Evolutionary conservation across 1,284 basidiomycete genomes (phyloP), one percentile per base, ranked within the genome.

Genomic region (Malassezia psittaci): DNA sequence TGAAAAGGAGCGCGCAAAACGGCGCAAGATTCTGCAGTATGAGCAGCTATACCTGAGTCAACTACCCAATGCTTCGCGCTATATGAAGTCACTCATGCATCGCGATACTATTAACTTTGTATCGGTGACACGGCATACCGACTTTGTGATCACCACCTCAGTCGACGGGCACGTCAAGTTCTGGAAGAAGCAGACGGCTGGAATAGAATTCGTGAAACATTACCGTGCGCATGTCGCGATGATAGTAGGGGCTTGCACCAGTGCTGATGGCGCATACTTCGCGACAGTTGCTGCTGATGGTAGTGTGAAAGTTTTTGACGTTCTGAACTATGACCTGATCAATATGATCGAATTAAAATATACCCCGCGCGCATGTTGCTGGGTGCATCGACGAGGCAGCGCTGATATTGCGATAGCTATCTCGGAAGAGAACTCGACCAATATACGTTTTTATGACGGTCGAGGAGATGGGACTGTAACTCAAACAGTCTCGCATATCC

Each of bases 271-370:
- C 0, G 85, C 88, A 65, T 78, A 91, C 38, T 91, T 90, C 69
- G 93, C 93, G 1, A 93, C 85, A 16, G 60, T 77, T 10, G 74
- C 74, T 15, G 72, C 72, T 6, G 77, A 78, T 45, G 74, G 75
- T 4, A 76, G 74, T 32, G 88, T 85, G 39, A 91, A 96, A 74
- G 86, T 98, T 32, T 98, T 96, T 73, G 94, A 99, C 74, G 90
- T 98, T 1, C 81, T 94, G 64, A 96, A 96, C 77, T 94, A 94
- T 75, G 90, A 89, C 89, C 94, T 98, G 87, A 98, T 98, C 75
- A 98, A 96, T 75, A 96, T 96, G 78, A 82, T 99, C 60, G 88
- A 89, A 68, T 79, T 99, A 48, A 84, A 82, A 0, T 96, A 83
- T 71, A 82, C 79, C 15, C 93, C 93, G 5, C 50, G 65, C 7